Conservation (phyloP, 2,329 filamentous ascomycete species). For the Pestalotiopsis sp. region DNA sequence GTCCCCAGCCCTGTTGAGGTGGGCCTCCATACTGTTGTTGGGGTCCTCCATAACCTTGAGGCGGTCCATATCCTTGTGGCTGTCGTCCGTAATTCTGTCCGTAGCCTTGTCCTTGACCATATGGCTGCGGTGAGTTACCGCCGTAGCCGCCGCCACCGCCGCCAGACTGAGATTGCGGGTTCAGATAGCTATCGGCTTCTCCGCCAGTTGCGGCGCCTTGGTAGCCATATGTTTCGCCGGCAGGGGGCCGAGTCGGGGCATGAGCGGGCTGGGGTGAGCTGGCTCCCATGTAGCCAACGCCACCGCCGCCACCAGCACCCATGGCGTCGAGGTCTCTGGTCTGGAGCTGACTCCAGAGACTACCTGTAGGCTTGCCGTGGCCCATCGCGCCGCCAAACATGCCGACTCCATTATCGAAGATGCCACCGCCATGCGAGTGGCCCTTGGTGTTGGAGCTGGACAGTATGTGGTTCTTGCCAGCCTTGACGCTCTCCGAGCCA, state of each 20-base stretch:
- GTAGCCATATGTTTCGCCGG: constrained; percentile 43
- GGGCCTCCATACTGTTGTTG: constrained; percentile 23
- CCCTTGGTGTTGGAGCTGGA: constrained; percentile 38
- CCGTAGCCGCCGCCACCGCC: constrained; percentile 21
- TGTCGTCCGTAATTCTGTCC: constrained; percentile 1
- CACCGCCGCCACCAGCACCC: constrained; percentile 46
- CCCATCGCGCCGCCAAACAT: constrained; percentile 44
- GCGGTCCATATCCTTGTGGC: constrained; percentile 11
- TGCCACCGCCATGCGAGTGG: constrained; percentile 44
- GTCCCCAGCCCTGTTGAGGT: constrained; percentile 20
- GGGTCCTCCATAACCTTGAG: constrained; percentile 24
- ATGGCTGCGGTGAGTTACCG: constrained; percentile 14
- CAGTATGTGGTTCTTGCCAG: constrained; percentile 77
- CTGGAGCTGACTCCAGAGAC: constrained; percentile 64
- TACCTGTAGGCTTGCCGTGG: constrained; percentile 61
- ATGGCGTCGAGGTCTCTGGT: constrained; percentile 60
- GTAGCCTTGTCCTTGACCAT: constrained; percentile 16
- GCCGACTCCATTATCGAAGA: constrained; percentile 37
- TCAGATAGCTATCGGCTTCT: constrained; percentile 20
- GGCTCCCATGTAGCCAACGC: constrained; percentile 34
- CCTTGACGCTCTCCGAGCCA: constrained; percentile 79
- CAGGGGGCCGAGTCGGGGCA: constrained; percentile 30
- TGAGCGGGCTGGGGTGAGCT: constrained; percentile 34
- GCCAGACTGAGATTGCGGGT: constrained; percentile 7
- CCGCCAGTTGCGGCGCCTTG: constrained; percentile 29